Evolutionary conservation across 495 filamentous ascomycete species (phyloP).

Genomic region (Parathielavia hyrcaniae): DNA sequence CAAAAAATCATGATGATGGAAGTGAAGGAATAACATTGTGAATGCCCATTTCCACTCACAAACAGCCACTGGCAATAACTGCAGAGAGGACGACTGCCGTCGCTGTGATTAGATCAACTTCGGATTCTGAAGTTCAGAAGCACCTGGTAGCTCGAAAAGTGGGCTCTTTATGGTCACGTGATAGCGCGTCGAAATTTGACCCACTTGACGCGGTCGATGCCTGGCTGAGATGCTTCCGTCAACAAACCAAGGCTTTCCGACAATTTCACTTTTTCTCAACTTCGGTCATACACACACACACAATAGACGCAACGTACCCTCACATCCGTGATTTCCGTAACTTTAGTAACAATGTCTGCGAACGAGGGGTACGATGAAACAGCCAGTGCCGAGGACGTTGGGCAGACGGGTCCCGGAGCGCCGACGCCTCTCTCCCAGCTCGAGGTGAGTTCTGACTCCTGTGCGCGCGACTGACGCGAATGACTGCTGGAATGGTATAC

Average conservation of each 20-base stretch:
- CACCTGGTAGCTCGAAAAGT: not conserved
- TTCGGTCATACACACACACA: not conserved
- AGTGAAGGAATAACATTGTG: too few relatives aligned
- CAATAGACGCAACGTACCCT: constrained; percentile 2
- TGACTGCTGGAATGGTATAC: not conserved
- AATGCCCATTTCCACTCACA: too few relatives aligned
- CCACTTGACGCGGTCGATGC: constrained; percentile 22
- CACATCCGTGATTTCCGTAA: not conserved
- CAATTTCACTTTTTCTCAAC: not conserved
- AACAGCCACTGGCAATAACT: too few relatives aligned
- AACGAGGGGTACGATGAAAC: constrained; percentile 41
- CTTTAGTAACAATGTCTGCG: constrained; percentile 23
- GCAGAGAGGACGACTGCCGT: too few relatives aligned
- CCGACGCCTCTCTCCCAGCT: constrained; percentile 83
- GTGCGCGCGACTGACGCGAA: not conserved
- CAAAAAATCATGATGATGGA: too few relatives aligned
- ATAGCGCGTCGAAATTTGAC: constrained; percentile 17
- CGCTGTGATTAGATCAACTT: too few relatives aligned
- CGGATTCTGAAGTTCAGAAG: not conserved
- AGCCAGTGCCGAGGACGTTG: constrained; percentile 41
- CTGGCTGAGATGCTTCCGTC: constrained; percentile 18
- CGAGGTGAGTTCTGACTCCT: constrained; percentile 55
- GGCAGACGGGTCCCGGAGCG: constrained; percentile 73
- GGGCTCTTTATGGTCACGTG: constrained; percentile 25
- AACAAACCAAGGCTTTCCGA: constrained; percentile 13